These are phyloP conservation scores for Sporothrix pallida DNA, from an alignment of 2,329 filamentous ascomycete genomes.

Conservation along the genomic window DNA sequence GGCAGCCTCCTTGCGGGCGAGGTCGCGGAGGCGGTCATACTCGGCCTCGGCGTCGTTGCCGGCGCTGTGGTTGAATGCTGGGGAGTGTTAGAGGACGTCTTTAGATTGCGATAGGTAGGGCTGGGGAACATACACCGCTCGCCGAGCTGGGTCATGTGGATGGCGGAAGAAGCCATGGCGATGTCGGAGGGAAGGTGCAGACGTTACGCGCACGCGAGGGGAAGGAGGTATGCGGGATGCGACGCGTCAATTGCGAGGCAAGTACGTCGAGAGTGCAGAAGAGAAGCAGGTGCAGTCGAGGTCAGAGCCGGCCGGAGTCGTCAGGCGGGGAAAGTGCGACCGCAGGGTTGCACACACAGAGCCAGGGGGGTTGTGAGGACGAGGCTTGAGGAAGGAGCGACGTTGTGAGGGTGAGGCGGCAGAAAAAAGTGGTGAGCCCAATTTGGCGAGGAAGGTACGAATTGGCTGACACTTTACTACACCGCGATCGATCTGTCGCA, in stretches of 20 bases:
- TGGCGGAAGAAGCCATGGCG: constrained; percentile 36
- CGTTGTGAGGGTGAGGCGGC: not conserved
- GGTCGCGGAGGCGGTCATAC: constrained; percentile 87
- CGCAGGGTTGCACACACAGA: constrained; percentile 26
- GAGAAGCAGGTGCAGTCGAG: not conserved
- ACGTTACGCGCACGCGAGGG: not conserved
- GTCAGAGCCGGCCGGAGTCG: constrained; percentile 7
- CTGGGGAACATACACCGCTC: constrained; percentile 50
- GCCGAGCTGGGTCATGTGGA: constrained; percentile 54
- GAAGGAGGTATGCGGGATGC: not conserved
- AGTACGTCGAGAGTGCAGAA: not conserved
- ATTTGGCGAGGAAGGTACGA: not conserved
- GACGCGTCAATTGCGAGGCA: constrained; percentile 16
- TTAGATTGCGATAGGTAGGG: not conserved
- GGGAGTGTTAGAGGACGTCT: constrained; percentile 12
- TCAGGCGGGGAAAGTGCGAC: constrained; percentile 22
- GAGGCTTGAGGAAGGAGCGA: constrained; percentile 3
- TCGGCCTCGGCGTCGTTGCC: constrained; percentile 76
- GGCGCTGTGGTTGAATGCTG: constrained; percentile 77
- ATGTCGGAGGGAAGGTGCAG: constrained; percentile 6
- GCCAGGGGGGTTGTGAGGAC: not conserved
- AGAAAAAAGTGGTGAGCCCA: constrained; percentile 19
- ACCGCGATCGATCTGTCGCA: constrained; percentile 4
- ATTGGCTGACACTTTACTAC: not conserved
- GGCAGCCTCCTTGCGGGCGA: constrained; percentile 78